These are phyloP conservation scores for Sclerotinia nivalis DNA, from an alignment of 2,329 filamentous ascomycete genomes.

Conservation along the genomic window DNA sequence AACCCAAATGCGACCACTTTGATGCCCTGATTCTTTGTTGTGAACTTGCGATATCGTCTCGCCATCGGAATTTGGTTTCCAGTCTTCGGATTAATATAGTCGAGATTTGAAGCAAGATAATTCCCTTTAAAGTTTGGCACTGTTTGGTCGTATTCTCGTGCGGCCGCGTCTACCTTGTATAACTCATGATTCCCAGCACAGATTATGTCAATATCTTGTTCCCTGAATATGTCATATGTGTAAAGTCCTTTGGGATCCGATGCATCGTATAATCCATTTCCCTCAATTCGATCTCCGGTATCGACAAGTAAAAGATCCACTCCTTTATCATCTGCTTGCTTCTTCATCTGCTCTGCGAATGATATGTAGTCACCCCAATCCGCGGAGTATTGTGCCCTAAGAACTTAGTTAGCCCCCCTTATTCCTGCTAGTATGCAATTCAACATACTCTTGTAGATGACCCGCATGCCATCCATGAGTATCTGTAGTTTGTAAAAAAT, in stretches of 20 bases:
- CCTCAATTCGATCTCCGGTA: slow-evolving; percentile 90
- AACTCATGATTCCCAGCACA: slow-evolving; percentile 94
- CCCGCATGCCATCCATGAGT: slow-evolving; percentile 95
- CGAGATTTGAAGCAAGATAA: slow-evolving; percentile 90
- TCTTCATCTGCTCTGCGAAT: slow-evolving; percentile 79
- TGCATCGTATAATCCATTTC: slow-evolving; percentile 91
- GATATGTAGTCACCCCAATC: slow-evolving; percentile 99
- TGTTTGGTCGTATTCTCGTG: slow-evolving; percentile 75
- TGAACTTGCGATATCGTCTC: slow-evolving; percentile 83
- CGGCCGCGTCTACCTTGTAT: slow-evolving; percentile 76
- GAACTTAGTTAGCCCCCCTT: slow-evolving; percentile 25
- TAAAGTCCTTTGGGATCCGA: slow-evolving; percentile 86
- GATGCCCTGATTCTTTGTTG: slow-evolving; percentile 83
- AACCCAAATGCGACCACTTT: slow-evolving; percentile 89
- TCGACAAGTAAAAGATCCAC: slow-evolving; percentile 90
- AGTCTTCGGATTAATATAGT: slow-evolving; percentile 75
- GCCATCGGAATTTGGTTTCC: slow-evolving; percentile 75
- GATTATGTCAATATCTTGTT: slow-evolving; percentile 81
- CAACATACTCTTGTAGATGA: slow-evolving; percentile 79
- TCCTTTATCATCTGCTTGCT: slow-evolving; percentile 74
- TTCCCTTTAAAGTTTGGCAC: slow-evolving; percentile 78
- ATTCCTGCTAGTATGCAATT: not conserved
- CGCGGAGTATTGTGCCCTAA: slow-evolving; percentile 82
- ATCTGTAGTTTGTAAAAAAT: slow-evolving; percentile 96
- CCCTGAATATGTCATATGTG: slow-evolving; percentile 80